Evolutionary conservation across 2,329 filamentous ascomycete species (phyloP), one percentile per base, ranked within the genome.

Genomic region (Onygenales sp.): DNA sequence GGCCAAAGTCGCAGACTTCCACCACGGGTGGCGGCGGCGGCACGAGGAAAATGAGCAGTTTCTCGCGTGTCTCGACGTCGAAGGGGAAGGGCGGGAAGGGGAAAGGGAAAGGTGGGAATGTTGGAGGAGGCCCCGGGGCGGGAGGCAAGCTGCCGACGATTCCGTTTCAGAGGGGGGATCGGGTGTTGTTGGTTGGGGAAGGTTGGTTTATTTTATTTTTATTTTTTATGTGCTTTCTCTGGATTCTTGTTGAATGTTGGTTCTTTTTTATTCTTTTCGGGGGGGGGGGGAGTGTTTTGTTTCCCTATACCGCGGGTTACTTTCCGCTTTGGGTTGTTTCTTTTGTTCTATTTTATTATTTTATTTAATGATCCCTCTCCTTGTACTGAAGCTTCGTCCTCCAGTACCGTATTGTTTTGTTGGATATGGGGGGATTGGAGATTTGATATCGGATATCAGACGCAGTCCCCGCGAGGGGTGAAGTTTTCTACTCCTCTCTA

Each of bases 121-220:
- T 46, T n/a, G 5, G 39, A 55, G 54, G 59, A 60, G 31, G 55
- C 61, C 40, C 55, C 59, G 13, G 55, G 54, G 9, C n/a, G 50
- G 50, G 53, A 62, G 11, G 32, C n/a, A 60, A 63, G 44, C 49
- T 62, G 42, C 67, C 68, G 11, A 65, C 65, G 45, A 63, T 72
- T 46, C 73, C 72, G 1, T 75, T 74, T 58, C 58, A 65, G 37
- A 66, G 59, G 47, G 63, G 59, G 21, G 73, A 75, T 64, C 65
- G 70, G 45, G 65, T 75, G 44, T 60, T 75, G 31, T 60, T 74
- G 32, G 59, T 75, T 59, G 73, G 73, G 11, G 73, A 75, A 64
- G 73, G 73, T 72, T 55, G 62, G 69, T 60, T 52, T 36, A 36
- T 36, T 48, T 56, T 48, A 34, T 42, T 52, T 39, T 43, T 54